Base-by-base conservation (phyloP, 2,329 filamentous ascomycete species). In the Cladosporium sp. region DNA sequence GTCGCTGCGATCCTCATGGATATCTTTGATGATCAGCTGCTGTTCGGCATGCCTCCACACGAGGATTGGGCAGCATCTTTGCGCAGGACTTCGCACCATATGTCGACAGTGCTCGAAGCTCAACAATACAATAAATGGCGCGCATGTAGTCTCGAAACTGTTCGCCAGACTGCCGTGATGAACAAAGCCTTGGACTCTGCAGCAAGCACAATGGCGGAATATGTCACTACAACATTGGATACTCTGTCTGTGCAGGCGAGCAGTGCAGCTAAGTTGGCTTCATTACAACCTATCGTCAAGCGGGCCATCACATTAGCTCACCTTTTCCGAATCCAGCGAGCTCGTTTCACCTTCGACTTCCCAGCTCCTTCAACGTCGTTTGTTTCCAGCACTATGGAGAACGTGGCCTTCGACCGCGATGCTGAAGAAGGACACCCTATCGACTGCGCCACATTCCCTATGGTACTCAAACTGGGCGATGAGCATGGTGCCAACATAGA, bases 61-160 rank as follows among this genome's bases (percentile, higher is more conserved):
- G 82, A 68, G 18, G 60, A 68, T 12, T 74, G 74, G 74, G 68
- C 68, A 14, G 61, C 54, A n/a, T 58, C 66, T n/a, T 30, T 75
- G 30, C 67, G 68, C 28, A 68, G 69, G 62, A 69, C 72, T 24
- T 68, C 68, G 14, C 66, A 72, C 28, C 68, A 67, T 8, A 47
- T 76, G 32, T 66, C 68, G 3, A 24, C 65, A 26, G 67, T 75
- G 1, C 67, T 76, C 18, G 62, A 65, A n/a, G 65, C 70, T 55
- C 83, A 86, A 68, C 80, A 83, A 34, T 82, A 88, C 68, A 90
- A 89, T 73, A 85, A 88, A 73, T 90, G 88, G 88, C 86, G 88
- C 47, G 86, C 88, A 6, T 81, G 83, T n/a, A 90, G 88, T 1
- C 81, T 90, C 49, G 81, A 85, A 30, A 80, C 88, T 52, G 76